These are phyloP conservation scores for Citrus mangshanensis DNA, from an alignment of 345 rosid species.

Conservation along the genomic window DNA sequence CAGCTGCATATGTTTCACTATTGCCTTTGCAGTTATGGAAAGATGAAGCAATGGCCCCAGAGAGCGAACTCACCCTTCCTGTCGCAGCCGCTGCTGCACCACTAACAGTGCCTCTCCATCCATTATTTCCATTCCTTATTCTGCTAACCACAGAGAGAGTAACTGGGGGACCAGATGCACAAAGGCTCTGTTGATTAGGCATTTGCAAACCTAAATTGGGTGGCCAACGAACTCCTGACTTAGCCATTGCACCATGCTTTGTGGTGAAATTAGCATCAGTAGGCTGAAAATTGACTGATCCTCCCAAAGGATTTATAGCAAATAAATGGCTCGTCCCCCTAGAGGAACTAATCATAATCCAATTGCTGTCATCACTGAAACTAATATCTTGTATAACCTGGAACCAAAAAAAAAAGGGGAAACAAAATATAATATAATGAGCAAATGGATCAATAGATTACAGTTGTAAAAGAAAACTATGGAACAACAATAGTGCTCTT, in stretches of 20 bases:
- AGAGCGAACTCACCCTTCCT: constrained; percentile 60
- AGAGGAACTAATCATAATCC: constrained; percentile 90
- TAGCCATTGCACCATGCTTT: constrained; percentile 26
- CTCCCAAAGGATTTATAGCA: constrained; percentile 67
- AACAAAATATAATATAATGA: not conserved
- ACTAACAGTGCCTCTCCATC: constrained; percentile 76
- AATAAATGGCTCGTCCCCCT: constrained; percentile 96
- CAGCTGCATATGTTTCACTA: constrained; percentile 25
- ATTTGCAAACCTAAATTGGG: constrained; percentile 28
- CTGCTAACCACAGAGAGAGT: constrained; percentile 74
- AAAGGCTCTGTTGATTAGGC: constrained; percentile 34
- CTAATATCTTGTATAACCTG: constrained; percentile 96
- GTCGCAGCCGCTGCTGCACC: constrained; percentile 90
- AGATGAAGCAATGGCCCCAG: constrained; percentile 71
- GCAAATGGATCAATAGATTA: not conserved
- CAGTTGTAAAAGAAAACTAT: not conserved
- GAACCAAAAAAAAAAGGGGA: constrained; percentile 12
- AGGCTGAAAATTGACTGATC: constrained; percentile 37
- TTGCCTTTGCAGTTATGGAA: constrained; percentile 64
- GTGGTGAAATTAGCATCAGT: constrained; percentile 27
- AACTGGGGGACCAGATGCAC: constrained; percentile 52
- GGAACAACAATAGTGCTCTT: constrained; percentile 25
- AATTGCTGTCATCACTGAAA: constrained; percentile 78
- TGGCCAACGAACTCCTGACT: constrained; percentile 40
- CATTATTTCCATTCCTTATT: constrained; percentile 72